These are phyloP conservation scores for Claviceps cyperi DNA, from an alignment of 2,329 filamentous ascomycete species.

Conservation along the genomic window DNA sequence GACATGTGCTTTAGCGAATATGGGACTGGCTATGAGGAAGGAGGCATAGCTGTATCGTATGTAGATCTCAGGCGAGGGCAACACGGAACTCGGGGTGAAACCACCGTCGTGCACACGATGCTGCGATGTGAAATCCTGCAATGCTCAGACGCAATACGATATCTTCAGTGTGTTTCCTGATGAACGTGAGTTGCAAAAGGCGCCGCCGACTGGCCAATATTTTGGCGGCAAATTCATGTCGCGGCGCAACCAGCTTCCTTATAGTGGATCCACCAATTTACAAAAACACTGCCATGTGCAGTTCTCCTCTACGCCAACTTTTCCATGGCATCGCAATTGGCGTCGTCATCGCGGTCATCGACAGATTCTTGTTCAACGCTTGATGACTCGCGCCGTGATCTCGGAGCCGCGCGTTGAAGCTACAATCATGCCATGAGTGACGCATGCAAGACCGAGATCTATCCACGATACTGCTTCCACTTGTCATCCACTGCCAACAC, in stretches of 20 bases:
- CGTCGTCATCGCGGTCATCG: neutral
- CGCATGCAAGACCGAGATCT: conserved; percentile 24
- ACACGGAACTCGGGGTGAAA: neutral
- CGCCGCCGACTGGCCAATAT: too few species aligned
- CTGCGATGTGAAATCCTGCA: neutral
- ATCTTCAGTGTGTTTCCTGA: too few species aligned
- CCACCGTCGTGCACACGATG: neutral
- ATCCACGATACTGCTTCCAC: conserved; percentile 49
- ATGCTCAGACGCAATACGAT: too few species aligned
- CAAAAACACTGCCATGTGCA: neutral
- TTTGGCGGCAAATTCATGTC: too few species aligned
- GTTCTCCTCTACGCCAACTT: neutral
- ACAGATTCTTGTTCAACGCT: neutral
- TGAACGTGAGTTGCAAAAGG: too few species aligned
- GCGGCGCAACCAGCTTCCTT: too few species aligned
- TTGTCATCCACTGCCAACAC: conserved; percentile 44
- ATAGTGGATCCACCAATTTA: neutral
- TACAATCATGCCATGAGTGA: conserved; percentile 36
- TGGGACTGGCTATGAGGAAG: neutral
- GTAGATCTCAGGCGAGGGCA: neutral
- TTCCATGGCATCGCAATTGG: neutral
- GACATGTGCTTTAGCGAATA: neutral
- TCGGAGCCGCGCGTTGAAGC: neutral
- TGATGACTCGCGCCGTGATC: neutral
- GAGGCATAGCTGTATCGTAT: neutral